A percentile compares a stretch with the other conserved stretches of the same genome.
phyloP scores from a whole-genome alignment of 2,329 filamentous ascomycete genomes.

The Bisporella sp. region DNA sequence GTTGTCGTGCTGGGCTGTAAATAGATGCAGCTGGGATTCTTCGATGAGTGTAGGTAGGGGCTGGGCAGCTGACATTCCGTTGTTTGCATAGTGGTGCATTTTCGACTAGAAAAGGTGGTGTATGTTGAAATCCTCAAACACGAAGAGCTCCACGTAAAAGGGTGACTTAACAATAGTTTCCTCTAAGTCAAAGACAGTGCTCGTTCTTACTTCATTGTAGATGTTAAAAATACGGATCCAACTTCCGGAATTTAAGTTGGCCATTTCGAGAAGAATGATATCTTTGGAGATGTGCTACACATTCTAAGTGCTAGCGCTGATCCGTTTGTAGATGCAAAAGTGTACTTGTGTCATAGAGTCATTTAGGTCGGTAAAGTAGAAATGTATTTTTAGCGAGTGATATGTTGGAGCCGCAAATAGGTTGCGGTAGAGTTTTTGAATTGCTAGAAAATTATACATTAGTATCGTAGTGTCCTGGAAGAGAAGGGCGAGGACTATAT shows the following conservation, averaged over 20 bases:
- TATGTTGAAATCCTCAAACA: slow-evolving; percentile 3
- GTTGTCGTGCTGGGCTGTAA: slow-evolving; percentile 1
- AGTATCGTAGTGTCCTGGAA: slow-evolving; percentile 14
- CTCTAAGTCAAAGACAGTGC: background rate
- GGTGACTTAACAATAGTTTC: slow-evolving; percentile 1
- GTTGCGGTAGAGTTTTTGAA: slow-evolving; percentile 19
- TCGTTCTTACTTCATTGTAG: background rate
- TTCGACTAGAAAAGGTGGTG: slow-evolving; percentile 2
- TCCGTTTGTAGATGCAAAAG: slow-evolving; percentile 3
- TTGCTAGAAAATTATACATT: slow-evolving; percentile 19
- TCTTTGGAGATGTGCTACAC: slow-evolving; percentile 1
- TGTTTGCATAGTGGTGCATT: background rate
- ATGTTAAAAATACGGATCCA: slow-evolving; percentile 1
- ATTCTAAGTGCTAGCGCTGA: slow-evolving; percentile 1
- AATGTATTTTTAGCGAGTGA: slow-evolving; percentile 11
- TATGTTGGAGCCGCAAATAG: slow-evolving; percentile 15
- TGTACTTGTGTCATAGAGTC: background rate
- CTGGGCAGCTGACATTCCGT: background rate
- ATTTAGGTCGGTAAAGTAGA: background rate
- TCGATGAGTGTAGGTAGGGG: slow-evolving; percentile 1
- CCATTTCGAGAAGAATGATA: slow-evolving; percentile 1
- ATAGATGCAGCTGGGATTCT: slow-evolving; percentile 1
- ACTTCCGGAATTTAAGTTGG: background rate
- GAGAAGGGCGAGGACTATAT: slow-evolving; percentile 15
- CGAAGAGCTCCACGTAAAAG: background rate